phyloP scores from a whole-genome alignment of 1,139 yeast genomes.

The Sugiyamaella paludigena region DNA sequence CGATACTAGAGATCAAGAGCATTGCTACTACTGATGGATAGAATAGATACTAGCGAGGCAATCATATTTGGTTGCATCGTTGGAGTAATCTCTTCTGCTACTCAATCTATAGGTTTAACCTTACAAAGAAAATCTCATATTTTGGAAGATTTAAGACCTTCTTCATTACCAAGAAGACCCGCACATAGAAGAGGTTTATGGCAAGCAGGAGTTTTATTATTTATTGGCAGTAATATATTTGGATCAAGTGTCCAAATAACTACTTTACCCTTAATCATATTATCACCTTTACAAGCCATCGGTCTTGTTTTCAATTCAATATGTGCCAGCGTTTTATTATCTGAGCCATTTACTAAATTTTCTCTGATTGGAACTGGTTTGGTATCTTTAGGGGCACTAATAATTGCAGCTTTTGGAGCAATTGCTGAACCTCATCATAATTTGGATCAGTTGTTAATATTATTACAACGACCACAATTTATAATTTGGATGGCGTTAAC shows the following conservation, averaged over 20 bases:
- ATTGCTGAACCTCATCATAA: constrained; percentile 53
- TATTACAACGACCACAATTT: constrained; percentile 44
- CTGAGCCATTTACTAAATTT: constrained; percentile 61
- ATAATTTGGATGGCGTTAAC: constrained; percentile 47
- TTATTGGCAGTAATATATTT: constrained; percentile 68
- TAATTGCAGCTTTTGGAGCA: constrained; percentile 75
- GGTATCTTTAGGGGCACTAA: constrained; percentile 70
- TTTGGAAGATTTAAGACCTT: constrained; percentile 32
- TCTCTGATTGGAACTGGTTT: constrained; percentile 65
- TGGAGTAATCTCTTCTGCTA: constrained; percentile 74
- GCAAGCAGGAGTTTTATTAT: constrained; percentile 70
- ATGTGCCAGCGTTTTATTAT: constrained; percentile 64
- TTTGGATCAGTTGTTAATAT: constrained; percentile 45
- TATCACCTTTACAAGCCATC: constrained; percentile 85
- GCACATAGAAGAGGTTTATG: constrained; percentile 63
- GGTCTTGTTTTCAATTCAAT: constrained; percentile 84
- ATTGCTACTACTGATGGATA: constrained; percentile 9
- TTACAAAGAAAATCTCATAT: constrained; percentile 77
- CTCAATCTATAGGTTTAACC: constrained; percentile 80
- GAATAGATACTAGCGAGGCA: constrained; percentile 22
- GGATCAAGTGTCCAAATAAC: constrained; percentile 85
- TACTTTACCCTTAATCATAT: constrained; percentile 73
- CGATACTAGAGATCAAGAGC: too few species aligned
- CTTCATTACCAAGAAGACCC: constrained; percentile 35
- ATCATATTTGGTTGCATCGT: constrained; percentile 61